phyloP scores from a whole-genome alignment of 2,329 filamentous ascomycete genomes.

The Beauveria pseudobassiana region DNA sequence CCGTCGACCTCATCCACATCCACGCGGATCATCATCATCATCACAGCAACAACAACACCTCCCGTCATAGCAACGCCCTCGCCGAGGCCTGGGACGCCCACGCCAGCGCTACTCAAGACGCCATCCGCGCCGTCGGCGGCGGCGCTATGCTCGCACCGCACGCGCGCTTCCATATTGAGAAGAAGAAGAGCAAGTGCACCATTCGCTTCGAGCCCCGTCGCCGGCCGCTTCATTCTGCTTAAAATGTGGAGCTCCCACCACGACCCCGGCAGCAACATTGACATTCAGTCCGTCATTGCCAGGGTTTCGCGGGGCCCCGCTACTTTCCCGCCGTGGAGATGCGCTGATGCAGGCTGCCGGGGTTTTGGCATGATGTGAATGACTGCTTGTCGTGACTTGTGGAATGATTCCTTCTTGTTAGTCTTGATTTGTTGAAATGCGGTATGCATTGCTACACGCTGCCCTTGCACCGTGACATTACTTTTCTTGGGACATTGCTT shows the following conservation, averaged over 20 bases:
- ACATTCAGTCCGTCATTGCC: conserved; percentile 78
- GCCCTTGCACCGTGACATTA: not conserved
- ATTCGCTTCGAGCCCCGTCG: conserved; percentile 80
- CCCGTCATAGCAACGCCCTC: conserved; percentile 16
- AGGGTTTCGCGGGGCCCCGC: conserved; percentile 80
- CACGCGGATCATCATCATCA: conserved; percentile 8
- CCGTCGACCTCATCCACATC: not conserved
- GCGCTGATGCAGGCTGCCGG: conserved; percentile 30
- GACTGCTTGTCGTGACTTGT: not conserved
- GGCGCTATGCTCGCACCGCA: conserved; percentile 59
- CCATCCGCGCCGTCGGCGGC: conserved; percentile 47
- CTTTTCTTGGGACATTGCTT: not conserved
- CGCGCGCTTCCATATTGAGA: conserved; percentile 76
- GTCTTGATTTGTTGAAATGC: not conserved
- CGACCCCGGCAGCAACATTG: conserved; percentile 63
- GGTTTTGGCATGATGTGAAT: not conserved
- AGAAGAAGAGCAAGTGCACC: conserved; percentile 75
- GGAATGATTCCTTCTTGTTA: no score
- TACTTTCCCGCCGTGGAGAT: conserved; percentile 68
- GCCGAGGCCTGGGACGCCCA: conserved; percentile 37
- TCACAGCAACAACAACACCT: not conserved
- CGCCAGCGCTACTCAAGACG: conserved; percentile 48
- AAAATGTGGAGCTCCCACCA: conserved; percentile 82
- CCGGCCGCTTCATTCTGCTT: conserved; percentile 74
- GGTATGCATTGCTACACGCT: not conserved